Base-by-base conservation (phyloP, 257 asterid species). In the Salvia splendens region DNA sequence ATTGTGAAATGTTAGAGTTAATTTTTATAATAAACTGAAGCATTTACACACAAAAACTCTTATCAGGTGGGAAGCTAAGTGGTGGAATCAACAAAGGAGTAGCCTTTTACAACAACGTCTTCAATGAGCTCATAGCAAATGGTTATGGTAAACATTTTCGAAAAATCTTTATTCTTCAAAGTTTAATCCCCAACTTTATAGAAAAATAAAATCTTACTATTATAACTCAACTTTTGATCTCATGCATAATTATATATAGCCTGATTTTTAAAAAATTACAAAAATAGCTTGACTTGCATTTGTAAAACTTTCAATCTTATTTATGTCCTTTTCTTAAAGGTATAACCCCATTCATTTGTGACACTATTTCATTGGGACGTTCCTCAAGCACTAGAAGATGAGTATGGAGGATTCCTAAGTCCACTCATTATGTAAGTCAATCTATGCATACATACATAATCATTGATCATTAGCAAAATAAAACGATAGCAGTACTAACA, bases 311-410 rank as follows among this genome's bases (percentile, higher is more conserved):
- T 1, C 24, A 20, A 24, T 24, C 30, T 24, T 24, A 24, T 24
- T 24, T 24, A 24, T 24, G 30, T 0, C 30, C 30, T 24, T 24
- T 24, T 24, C 30, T 24, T 24, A 40, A 47, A 84, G 96, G 89
- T 12, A 71, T 87, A 30, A 58, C 60, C 6, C 97, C n/a, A n/a
- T n/a, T n/a, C 97, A 67, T 64, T 68, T 3, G 96, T 82, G 67
- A 88, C 96, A 53, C 33, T 91, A 6, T 83, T 73, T 45, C 97
- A 91, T 33, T 88, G 90, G 92, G 97, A 91, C 73, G 71, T 83
- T 57, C 97, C 97, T 8, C 96, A 90, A 80, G 89, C 87, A 30
- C 68, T 90, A 36, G 86, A 86, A 48, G 92, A 86, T 59, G 90
- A 90, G 30, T 91, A 91, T 40, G 74, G 20, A 55, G 94, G 97